A percentile compares a stretch with the other conserved stretches of the same genome.
phyloP scores from a whole-genome alignment of 495 filamentous ascomycete species.

The Aspergillus cavernicola region DNA sequence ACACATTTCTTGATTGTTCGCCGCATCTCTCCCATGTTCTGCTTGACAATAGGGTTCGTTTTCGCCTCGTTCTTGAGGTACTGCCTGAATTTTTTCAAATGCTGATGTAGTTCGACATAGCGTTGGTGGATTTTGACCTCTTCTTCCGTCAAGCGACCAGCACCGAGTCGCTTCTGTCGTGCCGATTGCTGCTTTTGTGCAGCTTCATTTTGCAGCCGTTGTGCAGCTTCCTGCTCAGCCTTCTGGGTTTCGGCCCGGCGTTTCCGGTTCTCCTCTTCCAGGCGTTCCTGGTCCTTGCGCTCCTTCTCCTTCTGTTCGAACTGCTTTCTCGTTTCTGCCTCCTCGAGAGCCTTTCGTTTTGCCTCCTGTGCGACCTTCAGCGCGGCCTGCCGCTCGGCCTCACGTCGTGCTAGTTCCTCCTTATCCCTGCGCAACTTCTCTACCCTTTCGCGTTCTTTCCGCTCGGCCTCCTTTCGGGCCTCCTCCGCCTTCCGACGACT shows the following conservation, averaged over 20 bases:
- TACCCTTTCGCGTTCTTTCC: constrained; percentile 34
- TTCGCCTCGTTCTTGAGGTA: constrained; percentile 46
- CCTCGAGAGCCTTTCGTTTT: constrained; percentile 33
- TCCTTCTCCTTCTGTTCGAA: constrained; percentile 48
- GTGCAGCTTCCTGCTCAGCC: constrained; percentile 30
- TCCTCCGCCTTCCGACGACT: constrained; percentile 32
- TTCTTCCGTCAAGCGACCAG: constrained; percentile 22
- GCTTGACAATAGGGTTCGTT: constrained; percentile 55
- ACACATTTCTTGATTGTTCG: constrained; percentile 66
- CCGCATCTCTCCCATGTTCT: constrained; percentile 68
- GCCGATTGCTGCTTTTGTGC: constrained; percentile 28
- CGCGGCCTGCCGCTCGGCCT: constrained; percentile 39
- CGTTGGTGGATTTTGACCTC: constrained; percentile 48
- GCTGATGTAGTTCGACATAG: constrained; percentile 67
- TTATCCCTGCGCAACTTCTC: constrained; percentile 34
- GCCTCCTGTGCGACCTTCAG: constrained; percentile 37
- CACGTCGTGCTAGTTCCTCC: constrained; percentile 39
- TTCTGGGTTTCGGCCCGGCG: constrained; percentile 34
- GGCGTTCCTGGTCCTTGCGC: constrained; percentile 42
- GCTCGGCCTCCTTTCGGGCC: constrained; percentile 33
- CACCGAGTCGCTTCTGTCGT: constrained; percentile 30
- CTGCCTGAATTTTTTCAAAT: constrained; percentile 67
- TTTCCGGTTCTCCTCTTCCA: constrained; percentile 40
- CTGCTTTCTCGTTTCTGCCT: constrained; percentile 39
- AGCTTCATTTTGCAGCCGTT: constrained; percentile 16